Evolutionary conservation across 2,329 filamentous ascomycete genomes (phyloP).

Genomic region (Paramyrothecium roridum): DNA sequence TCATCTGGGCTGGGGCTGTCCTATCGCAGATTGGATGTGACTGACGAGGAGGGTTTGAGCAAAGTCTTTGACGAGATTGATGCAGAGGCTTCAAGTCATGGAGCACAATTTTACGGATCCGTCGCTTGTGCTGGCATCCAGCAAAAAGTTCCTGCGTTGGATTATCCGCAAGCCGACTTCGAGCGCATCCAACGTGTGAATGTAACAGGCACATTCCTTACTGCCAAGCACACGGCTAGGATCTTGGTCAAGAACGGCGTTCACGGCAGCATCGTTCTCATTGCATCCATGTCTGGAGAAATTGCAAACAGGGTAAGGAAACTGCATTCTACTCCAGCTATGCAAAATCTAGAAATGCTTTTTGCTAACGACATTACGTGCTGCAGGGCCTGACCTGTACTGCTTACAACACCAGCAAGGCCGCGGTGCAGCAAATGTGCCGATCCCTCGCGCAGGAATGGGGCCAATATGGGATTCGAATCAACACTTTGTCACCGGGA

Average conservation of each 20-base stretch:
- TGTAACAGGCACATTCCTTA: conserved; percentile 66
- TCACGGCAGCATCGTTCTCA: conserved; percentile 46
- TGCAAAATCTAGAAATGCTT: neutral
- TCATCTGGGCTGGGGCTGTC: conserved; percentile 23
- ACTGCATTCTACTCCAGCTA: neutral
- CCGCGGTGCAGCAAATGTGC: conserved; percentile 56
- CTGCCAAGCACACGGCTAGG: conserved; percentile 66
- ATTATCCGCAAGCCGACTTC: conserved; percentile 55
- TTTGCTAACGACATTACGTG: neutral
- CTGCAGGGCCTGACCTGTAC: conserved; percentile 57
- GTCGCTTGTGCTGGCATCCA: conserved; percentile 48
- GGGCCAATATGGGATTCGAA: conserved; percentile 55
- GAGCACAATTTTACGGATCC: conserved; percentile 30
- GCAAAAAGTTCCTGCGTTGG: conserved; percentile 41
- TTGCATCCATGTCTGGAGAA: conserved; percentile 46
- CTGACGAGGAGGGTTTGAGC: conserved; percentile 36
- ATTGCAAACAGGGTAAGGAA: conserved; percentile 46
- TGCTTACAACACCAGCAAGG: conserved; percentile 62
- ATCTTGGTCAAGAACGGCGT: conserved; percentile 42
- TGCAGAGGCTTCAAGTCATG: conserved; percentile 23
- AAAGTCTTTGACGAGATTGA: conserved; percentile 31
- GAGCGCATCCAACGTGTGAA: conserved; percentile 68
- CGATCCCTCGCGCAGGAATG: conserved; percentile 47
- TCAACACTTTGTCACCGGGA: conserved; percentile 63
- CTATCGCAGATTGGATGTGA: conserved; percentile 44